Evolutionary conservation across 2,329 filamentous ascomycete genomes (phyloP).

Genomic region (Stemphylium beticola): DNA sequence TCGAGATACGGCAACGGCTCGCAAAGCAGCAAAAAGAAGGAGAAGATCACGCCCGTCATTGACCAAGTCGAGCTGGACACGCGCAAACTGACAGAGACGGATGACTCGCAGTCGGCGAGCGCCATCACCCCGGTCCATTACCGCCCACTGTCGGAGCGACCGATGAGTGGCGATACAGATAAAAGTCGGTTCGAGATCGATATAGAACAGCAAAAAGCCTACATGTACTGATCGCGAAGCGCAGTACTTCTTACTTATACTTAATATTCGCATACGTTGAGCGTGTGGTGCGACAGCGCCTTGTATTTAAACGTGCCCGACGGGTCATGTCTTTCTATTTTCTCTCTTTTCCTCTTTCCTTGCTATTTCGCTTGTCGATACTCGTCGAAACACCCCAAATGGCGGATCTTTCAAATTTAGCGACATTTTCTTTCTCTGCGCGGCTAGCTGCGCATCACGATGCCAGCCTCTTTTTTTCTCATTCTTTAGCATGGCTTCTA

Average conservation of each 20-base stretch:
- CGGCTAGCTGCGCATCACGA: constrained; percentile 8
- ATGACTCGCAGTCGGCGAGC: constrained; percentile 33
- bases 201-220: constrained; percentile 46
- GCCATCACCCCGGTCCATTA: constrained; percentile 24
- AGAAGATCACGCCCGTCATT: constrained; percentile 41
- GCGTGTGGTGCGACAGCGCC: constrained; percentile 16
- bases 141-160: constrained; percentile 29
- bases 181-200: constrained; percentile 44
- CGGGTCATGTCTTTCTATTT: constrained; percentile 11
- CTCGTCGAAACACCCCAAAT: constrained; percentile 19
- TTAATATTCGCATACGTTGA: constrained; percentile 15
- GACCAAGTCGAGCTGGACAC: constrained; percentile 46
- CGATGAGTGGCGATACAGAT: constrained; percentile 44
- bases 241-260: constrained; percentile 10
- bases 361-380: constrained; percentile 19
- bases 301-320: constrained; percentile 24
- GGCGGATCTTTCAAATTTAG: constrained; percentile 19
- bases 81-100: constrained; percentile 35
- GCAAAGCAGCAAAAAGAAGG: constrained; percentile 37
- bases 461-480: constrained; percentile 1
- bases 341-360: constrained; percentile 18
- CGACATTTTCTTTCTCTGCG: constrained; percentile 14
- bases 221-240: constrained; percentile 41
- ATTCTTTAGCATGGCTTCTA: constrained; percentile 4
- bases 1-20: constrained; percentile 42